phyloP scores from a whole-genome alignment of 441 rosid genomes.

The Erodium texanum region DNA sequence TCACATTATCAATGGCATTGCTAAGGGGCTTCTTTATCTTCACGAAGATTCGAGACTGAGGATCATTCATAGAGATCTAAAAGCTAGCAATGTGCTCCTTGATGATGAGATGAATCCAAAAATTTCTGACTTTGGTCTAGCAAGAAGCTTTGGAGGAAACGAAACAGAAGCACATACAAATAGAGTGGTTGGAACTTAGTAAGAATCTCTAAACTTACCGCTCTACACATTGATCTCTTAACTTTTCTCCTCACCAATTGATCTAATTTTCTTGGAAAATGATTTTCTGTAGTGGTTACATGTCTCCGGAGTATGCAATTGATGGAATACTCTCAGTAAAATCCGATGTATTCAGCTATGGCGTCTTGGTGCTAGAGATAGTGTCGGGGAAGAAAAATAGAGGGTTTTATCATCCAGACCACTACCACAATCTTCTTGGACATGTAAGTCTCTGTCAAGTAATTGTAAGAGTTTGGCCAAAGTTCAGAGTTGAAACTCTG shows the following conservation, averaged over 20 bases:
- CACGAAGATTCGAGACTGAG: conserved; percentile 17
- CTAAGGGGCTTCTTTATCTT: conserved; percentile 16
- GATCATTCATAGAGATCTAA: no score
- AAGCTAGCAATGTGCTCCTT: conserved; percentile 20
- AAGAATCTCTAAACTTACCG: conserved; percentile 10
- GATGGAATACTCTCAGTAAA: conserved; percentile 15
- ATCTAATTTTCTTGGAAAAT: no score
- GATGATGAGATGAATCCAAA: conserved; percentile 22
- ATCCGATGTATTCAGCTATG: conserved; percentile 9
- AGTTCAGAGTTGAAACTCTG: no score
- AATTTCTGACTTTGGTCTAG: conserved; percentile 31
- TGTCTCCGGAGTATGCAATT: conserved; percentile 15
- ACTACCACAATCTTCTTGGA: conserved; percentile 5
- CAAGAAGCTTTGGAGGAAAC: conserved; percentile 19
- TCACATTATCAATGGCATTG: conserved; percentile 14
- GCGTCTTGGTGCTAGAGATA: conserved; percentile 13
- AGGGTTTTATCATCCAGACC: conserved; percentile 17
- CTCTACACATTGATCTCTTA: no score
- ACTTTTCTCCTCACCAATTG: no score
- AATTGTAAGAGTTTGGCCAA: no score
- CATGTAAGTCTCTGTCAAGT: conserved; percentile 12
- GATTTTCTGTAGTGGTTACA: conserved; percentile 14
- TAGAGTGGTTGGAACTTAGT: conserved; percentile 28
- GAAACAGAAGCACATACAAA: conserved; percentile 18
- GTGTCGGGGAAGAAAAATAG: conserved; percentile 14